Evolutionary conservation across 116 monocot species (phyloP).

Genomic region (Zostera marina): DNA sequence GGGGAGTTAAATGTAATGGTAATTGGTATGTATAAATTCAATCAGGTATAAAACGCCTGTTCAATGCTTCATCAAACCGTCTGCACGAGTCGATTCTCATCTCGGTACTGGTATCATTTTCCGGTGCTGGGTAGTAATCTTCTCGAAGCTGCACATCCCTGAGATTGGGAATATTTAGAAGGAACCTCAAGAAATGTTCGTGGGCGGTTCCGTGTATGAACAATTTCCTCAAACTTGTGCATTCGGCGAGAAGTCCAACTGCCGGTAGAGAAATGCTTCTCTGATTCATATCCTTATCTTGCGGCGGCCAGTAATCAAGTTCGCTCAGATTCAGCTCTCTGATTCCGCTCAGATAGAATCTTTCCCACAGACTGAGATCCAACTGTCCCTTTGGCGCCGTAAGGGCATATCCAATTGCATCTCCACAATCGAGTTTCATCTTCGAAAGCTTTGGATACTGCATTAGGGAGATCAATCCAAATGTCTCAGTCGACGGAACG

Average conservation of each 20-base stretch:
- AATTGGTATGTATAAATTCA: background rate
- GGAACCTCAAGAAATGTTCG: slow-evolving; percentile 90
- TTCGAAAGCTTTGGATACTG: slow-evolving; percentile 37
- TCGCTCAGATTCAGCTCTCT: slow-evolving; percentile 36
- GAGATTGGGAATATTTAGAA: slow-evolving; percentile 40
- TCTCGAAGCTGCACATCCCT: slow-evolving; percentile 90
- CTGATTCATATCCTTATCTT: slow-evolving; percentile 91
- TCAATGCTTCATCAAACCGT: slow-evolving; percentile 8
- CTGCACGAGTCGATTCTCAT: slow-evolving; percentile 45
- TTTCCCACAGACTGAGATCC: slow-evolving; percentile 91
- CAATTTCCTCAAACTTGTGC: slow-evolving; percentile 48
- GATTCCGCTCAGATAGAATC: slow-evolving; percentile 73
- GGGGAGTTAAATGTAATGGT: slow-evolving; percentile 11
- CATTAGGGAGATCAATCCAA: slow-evolving; percentile 45
- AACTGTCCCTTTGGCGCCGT: slow-evolving; percentile 82
- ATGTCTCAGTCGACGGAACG: slow-evolving; percentile 15
- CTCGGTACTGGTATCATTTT: slow-evolving; percentile 89
- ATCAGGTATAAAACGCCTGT: slow-evolving; percentile 5
- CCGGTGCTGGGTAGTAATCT: slow-evolving; percentile 94
- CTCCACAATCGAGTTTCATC: slow-evolving; percentile 85
- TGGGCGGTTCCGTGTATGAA: slow-evolving; percentile 90
- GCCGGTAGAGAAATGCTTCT: slow-evolving; percentile 72
- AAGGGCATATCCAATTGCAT: slow-evolving; percentile 58
- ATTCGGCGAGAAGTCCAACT: slow-evolving; percentile 46
- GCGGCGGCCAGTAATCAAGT: slow-evolving; percentile 98